These are phyloP conservation scores for Tylopilus orsonianus DNA, from an alignment of 1,284 basidiomycete species.

Conservation along the genomic window DNA sequence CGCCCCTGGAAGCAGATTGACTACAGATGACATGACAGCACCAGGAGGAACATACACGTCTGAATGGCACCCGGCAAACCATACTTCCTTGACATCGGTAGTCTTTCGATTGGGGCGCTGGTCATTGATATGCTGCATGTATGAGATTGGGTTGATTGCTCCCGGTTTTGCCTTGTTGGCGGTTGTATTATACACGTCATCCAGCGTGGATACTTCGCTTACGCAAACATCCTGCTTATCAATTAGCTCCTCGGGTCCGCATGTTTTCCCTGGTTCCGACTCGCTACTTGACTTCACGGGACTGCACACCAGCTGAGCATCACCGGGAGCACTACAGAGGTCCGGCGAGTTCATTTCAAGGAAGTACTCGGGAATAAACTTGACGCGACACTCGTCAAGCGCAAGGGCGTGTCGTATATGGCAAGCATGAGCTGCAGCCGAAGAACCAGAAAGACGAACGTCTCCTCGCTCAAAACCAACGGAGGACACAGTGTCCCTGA, in stretches of 20 bases:
- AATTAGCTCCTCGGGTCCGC: neutral
- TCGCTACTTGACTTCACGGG: neutral
- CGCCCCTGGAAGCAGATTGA: constrained; percentile 15
- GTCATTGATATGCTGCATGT: neutral
- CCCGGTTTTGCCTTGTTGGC: neutral
- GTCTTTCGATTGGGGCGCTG: constrained; percentile 1
- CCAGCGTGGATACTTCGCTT: constrained; percentile 10
- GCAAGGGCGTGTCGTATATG: constrained; percentile 27
- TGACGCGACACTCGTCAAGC: constrained; percentile 38
- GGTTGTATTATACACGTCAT: neutral
- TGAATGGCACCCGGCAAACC: constrained; percentile 26
- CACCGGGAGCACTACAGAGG: neutral
- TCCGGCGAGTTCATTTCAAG: constrained; percentile 20
- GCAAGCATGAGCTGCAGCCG: constrained; percentile 23
- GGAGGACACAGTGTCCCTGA: constrained; percentile 30
- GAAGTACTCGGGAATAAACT: constrained; percentile 37
- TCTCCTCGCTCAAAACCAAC: constrained; percentile 29
- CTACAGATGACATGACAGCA: neutral
- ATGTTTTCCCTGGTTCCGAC: neutral
- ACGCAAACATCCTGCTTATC: neutral
- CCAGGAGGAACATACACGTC: constrained; percentile 25
- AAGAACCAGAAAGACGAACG: constrained; percentile 22
- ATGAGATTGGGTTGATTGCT: neutral
- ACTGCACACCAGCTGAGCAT: neutral
- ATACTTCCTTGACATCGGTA: constrained; percentile 14